Percentiles rank a stretch among this genome's conserved stretches.
phyloP scores from a whole-genome alignment of 2,329 filamentous ascomycete species.

The Ambrosiella xylebori region DNA sequence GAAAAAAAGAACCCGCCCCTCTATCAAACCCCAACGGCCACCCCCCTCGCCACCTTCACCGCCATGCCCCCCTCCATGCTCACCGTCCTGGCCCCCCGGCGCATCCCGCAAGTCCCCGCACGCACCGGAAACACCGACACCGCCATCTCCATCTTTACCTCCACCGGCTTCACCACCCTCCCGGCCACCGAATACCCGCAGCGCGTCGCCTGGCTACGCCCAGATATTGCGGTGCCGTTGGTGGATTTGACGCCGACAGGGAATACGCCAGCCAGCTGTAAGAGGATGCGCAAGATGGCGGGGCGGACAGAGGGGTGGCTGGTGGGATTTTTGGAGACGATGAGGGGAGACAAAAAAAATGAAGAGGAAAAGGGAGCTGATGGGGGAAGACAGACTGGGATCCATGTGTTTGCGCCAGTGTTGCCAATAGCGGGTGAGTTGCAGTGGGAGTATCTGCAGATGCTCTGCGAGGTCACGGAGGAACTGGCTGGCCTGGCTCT shows the following conservation, averaged over 20 bases:
- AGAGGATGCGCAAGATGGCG: conserved; percentile 66
- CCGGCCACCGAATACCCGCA: conserved; percentile 50
- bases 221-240: conserved; percentile 65
- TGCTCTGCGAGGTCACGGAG: conserved; percentile 44
- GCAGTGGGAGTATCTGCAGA: conserved; percentile 66
- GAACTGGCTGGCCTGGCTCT: conserved; percentile 54
- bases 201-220: conserved; percentile 45
- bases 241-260: conserved; percentile 46
- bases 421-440: conserved; percentile 57
- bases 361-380: conserved; percentile 19
- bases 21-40: conserved; percentile 23
- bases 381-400: too few species aligned
- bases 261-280: conserved; percentile 37
- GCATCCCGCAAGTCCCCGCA: conserved; percentile 56
- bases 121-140: conserved; percentile 55
- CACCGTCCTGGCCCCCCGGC: conserved; percentile 59
- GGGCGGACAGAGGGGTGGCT: conserved; percentile 76
- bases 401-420: conserved; percentile 42
- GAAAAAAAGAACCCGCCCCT: conserved; percentile 36
- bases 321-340: conserved; percentile 39
- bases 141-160: conserved; percentile 63
- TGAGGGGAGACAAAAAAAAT: conserved; percentile 18
- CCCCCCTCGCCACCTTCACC: conserved; percentile 58
- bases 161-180: conserved; percentile 65
- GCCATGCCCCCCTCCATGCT: conserved; percentile 47